A percentile compares a stretch with the other conserved stretches of the same genome.
phyloP scores from a whole-genome alignment of 2,329 filamentous ascomycete genomes.

The Phaeosphaeria sp. region DNA sequence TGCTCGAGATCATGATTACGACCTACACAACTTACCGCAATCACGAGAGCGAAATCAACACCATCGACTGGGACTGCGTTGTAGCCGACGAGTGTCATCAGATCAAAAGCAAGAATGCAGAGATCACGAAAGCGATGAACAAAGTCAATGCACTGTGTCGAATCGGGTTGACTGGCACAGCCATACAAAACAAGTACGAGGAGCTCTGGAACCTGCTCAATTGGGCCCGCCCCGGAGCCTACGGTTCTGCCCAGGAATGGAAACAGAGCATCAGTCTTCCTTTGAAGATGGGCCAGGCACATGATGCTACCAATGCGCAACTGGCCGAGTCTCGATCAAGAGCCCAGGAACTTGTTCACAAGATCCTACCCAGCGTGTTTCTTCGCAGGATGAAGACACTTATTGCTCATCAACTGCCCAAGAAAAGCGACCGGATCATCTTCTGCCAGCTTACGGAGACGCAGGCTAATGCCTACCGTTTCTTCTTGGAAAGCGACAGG shows the following conservation, averaged over 20 bases:
- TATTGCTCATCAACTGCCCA: conserved; percentile 90
- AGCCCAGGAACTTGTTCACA: conserved; percentile 83
- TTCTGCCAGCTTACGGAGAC: conserved; percentile 89
- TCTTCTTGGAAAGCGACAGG: conserved; percentile 75
- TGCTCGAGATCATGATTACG: conserved; percentile 89
- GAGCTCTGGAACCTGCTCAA: conserved; percentile 96
- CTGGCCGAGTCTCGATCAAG: conserved; percentile 81
- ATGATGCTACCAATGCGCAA: conserved; percentile 85
- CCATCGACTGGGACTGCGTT: conserved; percentile 89
- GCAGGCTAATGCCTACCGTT: conserved; percentile 83
- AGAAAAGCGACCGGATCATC: conserved; percentile 92
- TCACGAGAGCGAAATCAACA: conserved; percentile 79
- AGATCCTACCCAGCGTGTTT: conserved; percentile 88
- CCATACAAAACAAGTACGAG: conserved; percentile 97
- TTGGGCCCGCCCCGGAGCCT: conserved; percentile 87
- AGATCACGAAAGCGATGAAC: conserved; percentile 85
- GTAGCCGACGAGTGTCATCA: conserved; percentile 93
- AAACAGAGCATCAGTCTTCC: conserved; percentile 78
- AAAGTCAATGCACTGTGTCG: conserved; percentile 89
- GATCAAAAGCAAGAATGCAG: conserved; percentile 80
- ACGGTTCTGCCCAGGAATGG: conserved; percentile 77
- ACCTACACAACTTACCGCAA: conserved; percentile 88
- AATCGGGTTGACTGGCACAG: conserved; percentile 92
- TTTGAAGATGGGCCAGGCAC: conserved; percentile 85
- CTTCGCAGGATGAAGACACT: conserved; percentile 90